Base-by-base conservation (phyloP, 352 stramenopile species). In the Halophytophthora batemanensis region DNA sequence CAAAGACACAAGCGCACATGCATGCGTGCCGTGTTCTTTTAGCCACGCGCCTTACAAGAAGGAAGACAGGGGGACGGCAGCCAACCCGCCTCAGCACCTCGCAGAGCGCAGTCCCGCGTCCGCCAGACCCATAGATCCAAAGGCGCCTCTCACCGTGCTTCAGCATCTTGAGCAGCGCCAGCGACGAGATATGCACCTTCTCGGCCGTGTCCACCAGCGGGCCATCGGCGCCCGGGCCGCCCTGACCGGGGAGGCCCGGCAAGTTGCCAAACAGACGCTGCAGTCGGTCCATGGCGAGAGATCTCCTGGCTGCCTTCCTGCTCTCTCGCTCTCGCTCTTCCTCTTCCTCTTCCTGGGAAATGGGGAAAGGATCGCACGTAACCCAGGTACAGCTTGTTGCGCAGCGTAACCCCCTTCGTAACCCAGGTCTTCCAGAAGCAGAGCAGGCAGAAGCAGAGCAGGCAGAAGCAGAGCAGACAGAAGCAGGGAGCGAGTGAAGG, bases 141-240 rank as follows among this genome's bases (percentile, higher is more conserved):
- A 39, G 12, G 55, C 59, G 36, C n/a, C n/a, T n/a, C n/a, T n/a
- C 56, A 89, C 85, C 97, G 74, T 99, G 97, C 66, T 99, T 99
- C 39, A 99, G 89, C 97, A 99, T 99, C 78, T 99, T 99, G 14
- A 99, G 83, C 49, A 99, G 78, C 48, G 97, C 96, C 36, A 99
- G 75, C 38, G 95, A 98, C 55, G 94, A 99, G 40, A 99, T 99
- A 66, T 99, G 96, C 36, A 99, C 96, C 64, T 99, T 99, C 82
- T 99, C 97, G 33, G 96, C 89, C 54, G 94, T 98, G 76, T 99
- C 96, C 6, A 98, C 92, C 29, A 96, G 86, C 25, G 95, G 95
- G 14, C 86, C 87, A 63, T 99, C 95, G 29, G 72, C 60, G n/a
- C 83, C 83, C 15, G 74, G 72, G 42, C 71, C 80, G 13, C 77